Evolutionary conservation across 2,329 filamentous ascomycete genomes (phyloP), one percentile per base, ranked within the genome.

Genomic region (Furcasterigmium sp.): DNA sequence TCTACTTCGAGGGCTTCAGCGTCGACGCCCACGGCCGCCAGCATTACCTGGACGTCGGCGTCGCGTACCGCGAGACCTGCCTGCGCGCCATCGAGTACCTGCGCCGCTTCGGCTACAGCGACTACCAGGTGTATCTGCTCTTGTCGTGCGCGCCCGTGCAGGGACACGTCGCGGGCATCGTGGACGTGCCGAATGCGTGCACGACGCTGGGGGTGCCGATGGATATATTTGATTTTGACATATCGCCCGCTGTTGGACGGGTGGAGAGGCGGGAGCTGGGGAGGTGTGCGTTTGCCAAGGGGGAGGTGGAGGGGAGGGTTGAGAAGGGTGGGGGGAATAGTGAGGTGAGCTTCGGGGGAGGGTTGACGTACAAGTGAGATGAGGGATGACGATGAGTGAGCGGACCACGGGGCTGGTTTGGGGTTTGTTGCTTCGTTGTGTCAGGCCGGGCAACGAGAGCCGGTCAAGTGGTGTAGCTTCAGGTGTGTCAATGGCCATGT

Each of bases 171-270:
- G 91, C 89, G 2, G 90, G 91, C 0, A 85, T 95, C 44, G 90
- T 95, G 8, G 89, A 95, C 62, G 87, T 95, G 39, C 90, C 90
- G 0, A 95, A 95, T 59, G 87, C 86, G 0, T 95, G 91, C 58
- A 95, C 90, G 4, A 95, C 91, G 0, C 70, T 95, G 46, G 90
- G 89, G 0, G 60, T 95, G 42, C 91, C 91, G 1, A 88, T 95
- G 73, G 91, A 95, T 65, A 94, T 96, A 42, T 96, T 96, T 56
- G 87, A 93, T 57, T 95, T 96, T 63, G 90, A 95, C 59, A 91
- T 95, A 52, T 78, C 81, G 37, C 87, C 89, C 1, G 53, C 48
- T 3, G 73, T 75, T 44, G 72, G 70, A 5, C 71, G 74, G 7
- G 78, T 76, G 8, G 49, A 49, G 17, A 55, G 51, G 45, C 41